Evolutionary conservation across 2,329 filamentous ascomycete species (phyloP), one percentile per base, ranked within the genome.

Genomic region (Aspergillus arachidicola): DNA sequence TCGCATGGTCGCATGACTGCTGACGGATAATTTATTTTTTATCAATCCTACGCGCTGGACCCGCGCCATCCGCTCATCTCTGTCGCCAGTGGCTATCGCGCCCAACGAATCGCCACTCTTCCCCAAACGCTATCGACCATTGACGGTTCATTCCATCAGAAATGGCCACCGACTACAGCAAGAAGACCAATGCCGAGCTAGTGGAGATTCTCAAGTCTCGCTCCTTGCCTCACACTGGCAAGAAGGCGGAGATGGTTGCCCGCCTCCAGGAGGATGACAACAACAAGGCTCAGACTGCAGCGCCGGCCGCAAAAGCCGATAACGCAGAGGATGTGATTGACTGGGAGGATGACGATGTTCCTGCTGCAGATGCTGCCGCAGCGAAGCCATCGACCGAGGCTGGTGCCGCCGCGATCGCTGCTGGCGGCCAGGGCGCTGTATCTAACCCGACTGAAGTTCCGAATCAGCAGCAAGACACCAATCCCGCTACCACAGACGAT

Each of bases 181-280:
- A 82, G 68, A 82, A 83, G 72, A 84, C 81, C 58, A 82, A 82
- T 59, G 80, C 79, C 21, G 81, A 84, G 64, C 73, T 84, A 48
- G 73, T 81, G 63, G 82, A 83, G 66, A 80, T 84, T 43, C 79
- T 84, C 63, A 84, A 83, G 69, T 73, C 78, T 26, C 81, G 82
- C 46, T 78, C 74, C n/a, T 75, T 84, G 45, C 75, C 80, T 7
- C 78, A 81, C 69, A 80, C 78, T 2, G 82, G 82, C 62, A 83
- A 83, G 67, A 84, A 84, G 69, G 82, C 81, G 23, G 82, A 84
- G 6, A 74, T 84, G 60, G 75, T 84, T 50, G 78, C 80, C 54
- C 80, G 82, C 61, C 73, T 84, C 50, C 76, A 80, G 61, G 76
- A 83, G 66, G 76, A 80, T 62, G 82, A 84, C 55, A 72, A 66